A percentile compares a stretch with the other conserved stretches of the same genome.
Conservation (phyloP, 2,329 filamentous ascomycete species). For the Microsporum audouinii region DNA sequence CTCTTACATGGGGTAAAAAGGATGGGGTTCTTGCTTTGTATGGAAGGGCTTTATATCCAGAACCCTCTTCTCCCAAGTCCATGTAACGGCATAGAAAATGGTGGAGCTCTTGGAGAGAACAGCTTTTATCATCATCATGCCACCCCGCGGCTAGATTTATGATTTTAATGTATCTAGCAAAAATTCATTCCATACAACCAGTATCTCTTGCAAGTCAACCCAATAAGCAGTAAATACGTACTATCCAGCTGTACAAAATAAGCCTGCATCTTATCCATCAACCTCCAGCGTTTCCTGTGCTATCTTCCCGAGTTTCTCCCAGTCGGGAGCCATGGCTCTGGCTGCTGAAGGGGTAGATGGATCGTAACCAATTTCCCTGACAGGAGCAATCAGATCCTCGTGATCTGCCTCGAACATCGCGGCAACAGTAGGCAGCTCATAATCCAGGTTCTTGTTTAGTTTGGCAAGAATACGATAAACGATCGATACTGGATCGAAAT, state of each 20-base stretch:
- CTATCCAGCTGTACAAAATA: background rate
- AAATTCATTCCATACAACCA: conserved; percentile 5
- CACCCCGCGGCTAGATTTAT: conserved; percentile 4
- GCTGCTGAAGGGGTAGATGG: conserved; percentile 3
- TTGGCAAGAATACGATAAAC: conserved; percentile 25
- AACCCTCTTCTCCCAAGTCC: background rate
- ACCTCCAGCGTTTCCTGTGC: conserved; percentile 14
- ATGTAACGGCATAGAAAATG: conserved; percentile 3
- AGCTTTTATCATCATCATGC: background rate
- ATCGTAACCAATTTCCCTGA: background rate
- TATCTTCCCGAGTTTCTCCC: conserved; percentile 38
- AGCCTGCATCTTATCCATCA: conserved; percentile 4
- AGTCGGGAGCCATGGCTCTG: conserved; percentile 30
- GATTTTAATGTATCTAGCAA: conserved; percentile 7
- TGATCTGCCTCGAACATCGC: conserved; percentile 20
- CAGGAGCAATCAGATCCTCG: conserved; percentile 16
- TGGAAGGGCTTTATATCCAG: conserved; percentile 5
- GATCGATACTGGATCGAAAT: conserved; percentile 23
- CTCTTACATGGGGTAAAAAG: conserved; percentile 2
- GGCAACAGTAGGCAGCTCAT: conserved; percentile 24
- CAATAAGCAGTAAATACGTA: background rate
- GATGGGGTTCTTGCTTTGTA: conserved; percentile 3
- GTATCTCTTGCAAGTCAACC: background rate
- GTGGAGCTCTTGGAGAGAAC: background rate
- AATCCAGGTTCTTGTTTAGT: conserved; percentile 20